Percentiles rank a stretch among this genome's conserved stretches.
Conservation (phyloP, 805 yeast species). For the Saturnispora silvae region DNA sequence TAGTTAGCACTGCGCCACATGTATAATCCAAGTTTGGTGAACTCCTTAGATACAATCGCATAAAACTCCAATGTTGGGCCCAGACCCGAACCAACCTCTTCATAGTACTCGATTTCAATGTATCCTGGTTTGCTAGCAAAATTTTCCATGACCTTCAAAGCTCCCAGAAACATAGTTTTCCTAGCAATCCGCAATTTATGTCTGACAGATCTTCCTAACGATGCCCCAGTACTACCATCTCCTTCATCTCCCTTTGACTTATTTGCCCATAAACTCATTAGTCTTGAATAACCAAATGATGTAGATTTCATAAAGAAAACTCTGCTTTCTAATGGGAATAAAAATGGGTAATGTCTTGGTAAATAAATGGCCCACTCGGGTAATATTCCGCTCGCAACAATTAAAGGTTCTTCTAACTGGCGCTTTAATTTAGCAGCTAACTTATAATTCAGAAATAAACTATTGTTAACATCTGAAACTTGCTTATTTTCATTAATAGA, state of each 20-base stretch:
- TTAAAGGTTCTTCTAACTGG: conserved; percentile 80
- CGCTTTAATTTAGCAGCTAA: conserved; percentile 76
- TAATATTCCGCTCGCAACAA: conserved; percentile 75
- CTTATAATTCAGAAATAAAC: conserved; percentile 60
- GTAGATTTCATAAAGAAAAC: conserved; percentile 72
- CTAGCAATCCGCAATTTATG: conserved; percentile 75
- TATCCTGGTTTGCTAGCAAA: conserved; percentile 75
- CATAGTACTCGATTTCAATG: conserved; percentile 76
- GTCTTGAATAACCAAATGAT: conserved; percentile 81
- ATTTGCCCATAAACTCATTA: conserved; percentile 66
- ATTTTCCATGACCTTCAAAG: conserved; percentile 62
- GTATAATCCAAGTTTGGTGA: conserved; percentile 41
- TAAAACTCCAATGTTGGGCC: conserved; percentile 96
- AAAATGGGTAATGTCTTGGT: conserved; percentile 66
- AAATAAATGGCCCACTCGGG: conserved; percentile 78
- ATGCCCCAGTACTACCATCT: conserved; percentile 11
- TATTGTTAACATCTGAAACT: conserved; percentile 6
- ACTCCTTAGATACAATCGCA: conserved; percentile 67
- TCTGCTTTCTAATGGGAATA: conserved; percentile 78
- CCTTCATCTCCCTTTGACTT: conserved; percentile 30
- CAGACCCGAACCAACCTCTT: conserved; percentile 91
- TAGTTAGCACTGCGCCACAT: conserved; percentile 56
- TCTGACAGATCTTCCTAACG: conserved; percentile 63
- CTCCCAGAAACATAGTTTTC: conserved; percentile 58
- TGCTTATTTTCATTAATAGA: conserved; percentile 25